Conservation (phyloP, 345 rosid genomes). For the Bruguiera parviflora region DNA sequence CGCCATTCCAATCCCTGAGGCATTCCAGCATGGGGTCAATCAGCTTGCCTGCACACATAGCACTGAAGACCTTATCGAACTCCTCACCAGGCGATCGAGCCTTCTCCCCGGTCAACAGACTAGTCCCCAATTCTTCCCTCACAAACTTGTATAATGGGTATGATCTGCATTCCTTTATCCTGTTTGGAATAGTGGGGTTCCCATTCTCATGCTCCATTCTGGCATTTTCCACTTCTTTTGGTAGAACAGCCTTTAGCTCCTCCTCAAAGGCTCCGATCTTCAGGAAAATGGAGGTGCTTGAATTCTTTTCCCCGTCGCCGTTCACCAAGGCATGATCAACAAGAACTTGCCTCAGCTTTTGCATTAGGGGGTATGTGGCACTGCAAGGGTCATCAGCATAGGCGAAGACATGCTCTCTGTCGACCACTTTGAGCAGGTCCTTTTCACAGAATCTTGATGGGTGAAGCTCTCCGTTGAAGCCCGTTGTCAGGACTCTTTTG, state of each 20-base stretch:
- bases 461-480: constrained; percentile 30
- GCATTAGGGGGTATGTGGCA: constrained; percentile 29
- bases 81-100: constrained; percentile 26
- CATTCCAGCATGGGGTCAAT: constrained; percentile 34
- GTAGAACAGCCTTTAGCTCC: constrained; percentile 21
- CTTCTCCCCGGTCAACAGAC: constrained; percentile 27
- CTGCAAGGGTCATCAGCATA: constrained; percentile 33
- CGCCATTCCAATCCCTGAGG: constrained; percentile 27
- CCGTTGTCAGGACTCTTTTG: constrained; percentile 22
- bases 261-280: constrained; percentile 24
- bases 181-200: constrained; percentile 19
- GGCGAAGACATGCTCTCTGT: constrained; percentile 23
- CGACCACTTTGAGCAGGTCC: constrained; percentile 27
- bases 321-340: constrained; percentile 32
- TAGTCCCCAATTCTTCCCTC: constrained; percentile 27
- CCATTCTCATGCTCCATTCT: constrained; percentile 24
- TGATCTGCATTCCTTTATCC: constrained; percentile 29
- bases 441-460: constrained; percentile 31
- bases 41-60: constrained; percentile 26
- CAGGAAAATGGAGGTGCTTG: constrained; percentile 26
- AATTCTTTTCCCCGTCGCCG: constrained; percentile 19
- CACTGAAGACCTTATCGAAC: constrained; percentile 30
- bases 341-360: constrained; percentile 30
- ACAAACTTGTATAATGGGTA: constrained; percentile 35
- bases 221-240: constrained; percentile 31